Percentiles rank a stretch among this genome's conserved stretches.
Conservation (phyloP, 1,284 basidiomycete genomes). For the Schizophyllum commune region DNA sequence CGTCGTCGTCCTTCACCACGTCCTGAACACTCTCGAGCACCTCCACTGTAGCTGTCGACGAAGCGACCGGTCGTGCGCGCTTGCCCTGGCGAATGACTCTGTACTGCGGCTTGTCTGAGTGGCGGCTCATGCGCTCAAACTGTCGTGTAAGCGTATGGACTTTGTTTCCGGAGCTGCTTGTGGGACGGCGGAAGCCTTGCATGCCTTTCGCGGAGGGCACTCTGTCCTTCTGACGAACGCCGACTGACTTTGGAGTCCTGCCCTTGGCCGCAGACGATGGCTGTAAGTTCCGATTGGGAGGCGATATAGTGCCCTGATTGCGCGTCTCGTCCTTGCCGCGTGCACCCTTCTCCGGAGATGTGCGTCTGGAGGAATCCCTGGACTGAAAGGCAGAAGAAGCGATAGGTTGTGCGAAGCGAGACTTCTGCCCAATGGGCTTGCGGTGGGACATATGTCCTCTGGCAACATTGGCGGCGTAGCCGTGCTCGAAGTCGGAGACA, state of each 20-base stretch:
- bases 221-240: conserved; percentile 39
- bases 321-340: conserved; percentile 24
- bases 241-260: conserved; percentile 31
- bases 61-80: conserved; percentile 88
- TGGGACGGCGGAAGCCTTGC: conserved; percentile 44
- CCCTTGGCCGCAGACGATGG: conserved; percentile 22
- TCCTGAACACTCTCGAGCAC: conserved; percentile 90
- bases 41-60: conserved; percentile 84
- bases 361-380: conserved; percentile 49
- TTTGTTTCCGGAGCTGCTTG: conserved; percentile 44
- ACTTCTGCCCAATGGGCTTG: conserved; percentile 20
- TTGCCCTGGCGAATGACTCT: conserved; percentile 72
- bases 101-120: conserved; percentile 65
- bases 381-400: conserved; percentile 44
- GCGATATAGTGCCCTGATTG: conserved; percentile 28
- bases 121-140: conserved; percentile 65
- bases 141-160: conserved; percentile 73
- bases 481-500: conserved; percentile 79
- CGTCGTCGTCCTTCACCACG: conserved; percentile 84
- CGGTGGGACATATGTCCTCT: conserved; percentile 57
- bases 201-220: conserved; percentile 35
- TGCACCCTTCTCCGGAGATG: conserved; percentile 64
- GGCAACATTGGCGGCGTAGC: conserved; percentile 84
- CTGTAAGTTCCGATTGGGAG: conserved; percentile 23
- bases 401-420: conserved; percentile 47